Evolutionary conservation across 2,329 filamentous ascomycete genomes (phyloP).

Genomic region (Penicillium sp.): DNA sequence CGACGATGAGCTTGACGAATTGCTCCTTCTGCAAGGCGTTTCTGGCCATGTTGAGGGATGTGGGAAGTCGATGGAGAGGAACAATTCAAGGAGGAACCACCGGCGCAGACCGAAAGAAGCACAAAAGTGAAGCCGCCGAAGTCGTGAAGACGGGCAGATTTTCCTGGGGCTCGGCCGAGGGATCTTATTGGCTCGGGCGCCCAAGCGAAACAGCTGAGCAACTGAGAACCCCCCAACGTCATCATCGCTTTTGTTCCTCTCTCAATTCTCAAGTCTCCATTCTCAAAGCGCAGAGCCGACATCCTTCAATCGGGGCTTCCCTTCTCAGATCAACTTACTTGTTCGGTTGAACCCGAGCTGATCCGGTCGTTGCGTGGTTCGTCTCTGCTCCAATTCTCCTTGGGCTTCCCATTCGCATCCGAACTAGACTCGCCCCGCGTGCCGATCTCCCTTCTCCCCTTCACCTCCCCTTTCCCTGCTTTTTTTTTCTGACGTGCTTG

Average conservation of each 20-base stretch:
- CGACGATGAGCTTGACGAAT: slow-evolving; percentile 96
- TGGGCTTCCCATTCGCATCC: slow-evolving; percentile 24
- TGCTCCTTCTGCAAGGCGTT: slow-evolving; percentile 62
- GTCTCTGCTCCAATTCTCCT: not conserved
- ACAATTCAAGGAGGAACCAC: not conserved
- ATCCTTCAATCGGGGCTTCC: not conserved
- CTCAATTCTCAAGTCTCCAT: not conserved
- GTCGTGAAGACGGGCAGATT: slow-evolving; percentile 22
- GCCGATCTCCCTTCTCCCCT: slow-evolving; percentile 34
- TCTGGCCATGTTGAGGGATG: slow-evolving; percentile 50
- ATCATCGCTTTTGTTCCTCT: slow-evolving; percentile 11
- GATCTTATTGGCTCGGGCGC: slow-evolving; percentile 22
- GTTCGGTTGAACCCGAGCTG: not conserved
- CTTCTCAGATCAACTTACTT: not conserved
- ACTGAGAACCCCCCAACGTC: slow-evolving; percentile 23
- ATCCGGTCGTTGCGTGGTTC: slow-evolving; percentile 4
- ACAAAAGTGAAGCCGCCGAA: not conserved
- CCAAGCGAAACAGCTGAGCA: slow-evolving; percentile 21
- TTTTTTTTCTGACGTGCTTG: slow-evolving; percentile 9
- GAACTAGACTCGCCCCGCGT: slow-evolving; percentile 36
- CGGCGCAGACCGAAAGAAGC: slow-evolving; percentile 2
- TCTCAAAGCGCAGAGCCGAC: not conserved
- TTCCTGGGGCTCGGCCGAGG: slow-evolving; percentile 14
- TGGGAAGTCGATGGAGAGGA: not conserved
- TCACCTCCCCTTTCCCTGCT: slow-evolving; percentile 26